A percentile compares a stretch with the other conserved stretches of the same genome.
These are phyloP conservation scores for Vitellaria paradoxa DNA, from an alignment of 179 eudicot genomes.

Conservation along the genomic window DNA sequence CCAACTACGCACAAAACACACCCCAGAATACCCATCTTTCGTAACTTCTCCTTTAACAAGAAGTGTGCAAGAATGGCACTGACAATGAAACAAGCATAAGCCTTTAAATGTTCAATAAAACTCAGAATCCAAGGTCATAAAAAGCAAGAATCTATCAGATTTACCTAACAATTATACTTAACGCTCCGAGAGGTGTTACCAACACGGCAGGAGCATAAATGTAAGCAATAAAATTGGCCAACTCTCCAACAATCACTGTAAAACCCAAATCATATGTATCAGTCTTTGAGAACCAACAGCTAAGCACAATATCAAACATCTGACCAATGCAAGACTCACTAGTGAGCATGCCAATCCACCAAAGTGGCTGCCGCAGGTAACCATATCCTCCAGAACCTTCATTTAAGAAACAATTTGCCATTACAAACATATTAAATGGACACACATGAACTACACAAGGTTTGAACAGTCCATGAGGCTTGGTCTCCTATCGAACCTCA, in stretches of 20 bases:
- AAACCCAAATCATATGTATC: not conserved
- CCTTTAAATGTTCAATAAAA: not conserved
- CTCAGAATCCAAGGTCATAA: not conserved
- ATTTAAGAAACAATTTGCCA: conserved; percentile 1
- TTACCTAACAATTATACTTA: conserved; percentile 93
- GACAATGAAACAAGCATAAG: conserved; percentile 19
- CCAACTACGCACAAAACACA: conserved; percentile 86
- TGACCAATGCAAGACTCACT: conserved; percentile 47
- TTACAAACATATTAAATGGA: not conserved
- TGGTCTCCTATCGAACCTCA: not conserved
- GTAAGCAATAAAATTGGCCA: conserved; percentile 90
- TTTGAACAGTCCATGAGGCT: not conserved
- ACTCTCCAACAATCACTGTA: conserved; percentile 90
- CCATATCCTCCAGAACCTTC: conserved; percentile 92
- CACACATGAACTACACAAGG: not conserved
- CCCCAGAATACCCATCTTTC: conserved; percentile 78
- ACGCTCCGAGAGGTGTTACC: conserved; percentile 91
- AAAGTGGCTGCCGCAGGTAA: conserved; percentile 80
- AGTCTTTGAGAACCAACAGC: conserved; percentile 6
- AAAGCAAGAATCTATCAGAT: conserved; percentile 2
- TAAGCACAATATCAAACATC: not conserved
- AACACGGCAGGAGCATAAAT: conserved; percentile 94
- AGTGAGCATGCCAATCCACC: conserved; percentile 95
- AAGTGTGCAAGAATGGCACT: conserved; percentile 92
- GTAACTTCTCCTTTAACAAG: conserved; percentile 69